Evolutionary conservation across 305 asterid species (phyloP), one percentile per base, ranked within the genome.

Genomic region (Plantago lanceolata): DNA sequence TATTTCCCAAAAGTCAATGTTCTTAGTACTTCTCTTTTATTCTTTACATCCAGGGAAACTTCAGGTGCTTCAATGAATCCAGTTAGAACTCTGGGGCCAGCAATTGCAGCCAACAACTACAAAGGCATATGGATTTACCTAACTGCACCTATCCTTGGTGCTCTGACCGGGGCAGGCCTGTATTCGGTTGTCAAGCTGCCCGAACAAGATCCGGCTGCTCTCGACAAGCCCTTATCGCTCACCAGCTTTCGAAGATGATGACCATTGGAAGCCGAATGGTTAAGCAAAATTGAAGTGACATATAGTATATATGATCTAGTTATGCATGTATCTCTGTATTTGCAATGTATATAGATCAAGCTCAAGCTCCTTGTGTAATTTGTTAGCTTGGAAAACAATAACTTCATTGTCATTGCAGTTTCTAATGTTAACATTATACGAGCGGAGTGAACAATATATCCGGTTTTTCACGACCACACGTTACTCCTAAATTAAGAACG

Each of bases 51-150:
- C 78, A 89, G 97, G 68, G 73, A 76, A 59, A 73, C 81, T 40
- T 85, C 91, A 0, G 97, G 97, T 49, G 97, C 80, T 29, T 87
- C 95, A 15, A 89, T 89, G 96, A 89, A 89, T 65, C 96, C 96
- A 37, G 95, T 83, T 60, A 80, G 95, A 60, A 87, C 85, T 15
- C 73, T 89, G 12, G 95, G 95, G 19, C 95, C 96, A 24, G 95
- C 95, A 33, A 76, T 85, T 66, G 94, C 83, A 29, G 85, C 84
- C 18, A 83, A 78, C 84, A 85, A 90, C 79, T 90, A 73, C 19
- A 79, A 70, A 66, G 94, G 74, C 54, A 81, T 90, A 31, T 90
- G 96, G 97, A 66, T 90, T 8, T 90, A 90, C 85, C 76, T 90
- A 5, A 85, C 84, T 19, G 94, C 97, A 19, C 97, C 97, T 0